Evolutionary conservation across 2,329 filamentous ascomycete genomes (phyloP), one percentile per base, ranked within the genome.

Genomic region (Orbilia ellipsospora): DNA sequence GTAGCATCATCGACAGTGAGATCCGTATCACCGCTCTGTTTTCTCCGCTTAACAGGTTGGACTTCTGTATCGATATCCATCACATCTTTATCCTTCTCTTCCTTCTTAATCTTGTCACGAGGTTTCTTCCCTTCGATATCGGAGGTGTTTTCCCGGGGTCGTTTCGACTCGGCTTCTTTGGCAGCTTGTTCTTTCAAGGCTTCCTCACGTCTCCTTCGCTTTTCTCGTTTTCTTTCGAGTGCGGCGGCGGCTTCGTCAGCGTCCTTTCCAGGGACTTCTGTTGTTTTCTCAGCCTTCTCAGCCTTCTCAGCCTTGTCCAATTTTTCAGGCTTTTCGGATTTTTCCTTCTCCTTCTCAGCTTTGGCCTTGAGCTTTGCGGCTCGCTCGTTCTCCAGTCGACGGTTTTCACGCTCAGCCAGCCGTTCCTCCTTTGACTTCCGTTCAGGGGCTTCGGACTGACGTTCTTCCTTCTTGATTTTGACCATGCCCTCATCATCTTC

Each of bases 221-320:
- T 77, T 28, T 76, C 70, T 16, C 78, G 75, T 56, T 78, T 78
- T 48, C 64, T 61, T 36, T 78, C 70, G 12, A 73, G 59, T 20
- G 26, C 36, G 66, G 48, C 65, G 15, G 77, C 78, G 20, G 70
- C 63, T 13, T 74, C 70, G 10, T 74, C 70, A 4, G 70, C 26
- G 40, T 74, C 70, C 45, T 64, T 67, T 51, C 69, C 52, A 3
- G 54, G 42, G 12, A 60, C 54, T 48, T 74, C 70, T 13, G 52
- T 40, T 23, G 59, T 56, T 48, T 66, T 68, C 23, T 76, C 42
- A 15, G 56, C 20, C 44, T 76, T 63, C n/a, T n/a, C n/a, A n/a
- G n/a, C 55, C 55, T 66, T 68, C 23, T 76, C 42, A 15, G 56
- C 20, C 44, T 76, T 63, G 64, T 78, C 52, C 59, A 63, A 7